These are phyloP conservation scores for Aristolochia contorta DNA, from an alignment of 164 flowering plant genomes.

Conservation along the genomic window DNA sequence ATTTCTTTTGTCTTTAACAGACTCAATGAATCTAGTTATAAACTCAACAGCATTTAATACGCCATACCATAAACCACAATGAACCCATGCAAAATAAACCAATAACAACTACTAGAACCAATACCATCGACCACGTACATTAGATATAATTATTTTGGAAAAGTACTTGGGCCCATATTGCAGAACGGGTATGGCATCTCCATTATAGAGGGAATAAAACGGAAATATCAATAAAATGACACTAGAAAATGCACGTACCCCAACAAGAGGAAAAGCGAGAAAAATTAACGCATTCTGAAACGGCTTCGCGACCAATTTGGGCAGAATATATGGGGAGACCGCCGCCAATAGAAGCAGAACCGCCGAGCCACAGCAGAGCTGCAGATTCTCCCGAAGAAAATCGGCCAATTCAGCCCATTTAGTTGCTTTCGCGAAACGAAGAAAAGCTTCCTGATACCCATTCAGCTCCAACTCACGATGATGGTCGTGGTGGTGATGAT, in stretches of 20 bases:
- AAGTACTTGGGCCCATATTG: neutral
- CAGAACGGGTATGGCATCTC: neutral
- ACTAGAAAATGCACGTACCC: slow-evolving; percentile 29
- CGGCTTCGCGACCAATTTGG: slow-evolving; percentile 42
- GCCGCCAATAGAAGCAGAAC: slow-evolving; percentile 65
- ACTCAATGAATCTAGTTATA: too few species aligned
- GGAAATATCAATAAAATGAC: neutral
- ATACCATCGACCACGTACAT: too few species aligned
- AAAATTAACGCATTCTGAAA: slow-evolving; percentile 48
- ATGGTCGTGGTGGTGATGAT: slow-evolving; percentile 27
- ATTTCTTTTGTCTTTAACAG: too few species aligned
- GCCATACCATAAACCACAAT: too few species aligned
- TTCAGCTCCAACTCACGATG: slow-evolving; percentile 28
- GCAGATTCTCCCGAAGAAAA: slow-evolving; percentile 73
- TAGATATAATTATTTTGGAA: too few species aligned
- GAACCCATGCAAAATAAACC: too few species aligned
- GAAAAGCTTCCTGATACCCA: slow-evolving; percentile 39
- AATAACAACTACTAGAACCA: too few species aligned
- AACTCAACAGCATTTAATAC: too few species aligned
- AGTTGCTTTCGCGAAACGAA: slow-evolving; percentile 44
- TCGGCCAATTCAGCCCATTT: slow-evolving; percentile 66
- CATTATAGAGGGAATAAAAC: neutral
- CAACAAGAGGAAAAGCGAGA: slow-evolving; percentile 83
- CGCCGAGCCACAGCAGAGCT: slow-evolving; percentile 64
- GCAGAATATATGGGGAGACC: slow-evolving; percentile 60